Evolutionary conservation across 495 filamentous ascomycete species (phyloP).

Genomic region (Aspergillus wentii): DNA sequence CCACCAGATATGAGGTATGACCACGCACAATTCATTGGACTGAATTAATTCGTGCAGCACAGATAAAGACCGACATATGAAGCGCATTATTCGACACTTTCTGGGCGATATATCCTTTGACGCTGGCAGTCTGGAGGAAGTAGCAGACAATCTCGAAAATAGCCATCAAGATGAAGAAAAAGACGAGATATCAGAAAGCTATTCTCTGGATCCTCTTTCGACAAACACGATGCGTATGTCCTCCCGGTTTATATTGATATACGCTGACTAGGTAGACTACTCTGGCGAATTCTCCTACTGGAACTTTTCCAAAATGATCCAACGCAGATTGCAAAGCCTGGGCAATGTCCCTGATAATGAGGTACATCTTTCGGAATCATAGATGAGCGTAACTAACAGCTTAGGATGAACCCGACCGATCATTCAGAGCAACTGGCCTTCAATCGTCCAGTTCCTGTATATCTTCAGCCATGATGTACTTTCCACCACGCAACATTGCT

Average conservation of each 20-base stretch:
- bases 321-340: conserved; percentile 9
- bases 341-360: conserved; percentile 5
- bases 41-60: neutral
- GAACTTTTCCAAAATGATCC: conserved; percentile 12
- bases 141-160: conserved; percentile 2
- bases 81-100: conserved; percentile 12
- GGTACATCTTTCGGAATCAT: conserved; percentile 1
- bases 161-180: neutral
- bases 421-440: conserved; percentile 9
- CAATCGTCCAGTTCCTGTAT: conserved; percentile 9
- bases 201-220: conserved; percentile 14
- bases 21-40: neutral
- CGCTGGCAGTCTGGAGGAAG: conserved; percentile 1
- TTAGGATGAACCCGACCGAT: conserved; percentile 1
- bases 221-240: conserved; percentile 14
- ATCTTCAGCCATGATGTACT: conserved; percentile 6
- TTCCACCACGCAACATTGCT: conserved; percentile 7
- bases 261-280: conserved; percentile 2
- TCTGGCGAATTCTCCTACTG: conserved; percentile 13
- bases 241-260: neutral
- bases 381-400: no score
- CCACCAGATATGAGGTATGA: neutral
- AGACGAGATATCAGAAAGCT: conserved; percentile 5
- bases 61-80: conserved; percentile 4
- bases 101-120: conserved; percentile 13